These are phyloP conservation scores for Tylopilus vinaceipallidus DNA, from an alignment of 768 basidiomycete species.

Conservation along the genomic window DNA sequence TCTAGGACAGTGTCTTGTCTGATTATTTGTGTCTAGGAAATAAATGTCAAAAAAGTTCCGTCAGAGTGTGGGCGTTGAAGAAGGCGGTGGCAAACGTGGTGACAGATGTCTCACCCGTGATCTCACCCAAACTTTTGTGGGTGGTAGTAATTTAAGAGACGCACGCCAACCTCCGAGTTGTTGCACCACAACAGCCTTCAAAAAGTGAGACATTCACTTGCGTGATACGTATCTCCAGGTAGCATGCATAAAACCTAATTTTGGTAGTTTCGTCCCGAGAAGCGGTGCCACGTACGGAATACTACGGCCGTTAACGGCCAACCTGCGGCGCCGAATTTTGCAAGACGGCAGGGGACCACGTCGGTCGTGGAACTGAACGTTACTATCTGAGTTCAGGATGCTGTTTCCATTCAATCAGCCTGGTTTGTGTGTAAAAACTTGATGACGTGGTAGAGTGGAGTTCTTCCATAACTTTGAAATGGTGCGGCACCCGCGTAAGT, in stretches of 20 bases:
- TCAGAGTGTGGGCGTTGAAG: conserved; percentile 1
- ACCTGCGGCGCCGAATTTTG: background rate
- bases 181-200: background rate
- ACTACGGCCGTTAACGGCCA: background rate
- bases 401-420: background rate
- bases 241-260: conserved; percentile 1
- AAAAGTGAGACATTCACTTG: conserved; percentile 23
- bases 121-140: background rate
- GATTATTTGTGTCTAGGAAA: background rate
- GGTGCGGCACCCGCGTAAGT: background rate
- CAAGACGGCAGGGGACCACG: too few species aligned
- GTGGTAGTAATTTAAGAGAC: background rate
- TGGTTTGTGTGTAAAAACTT: background rate
- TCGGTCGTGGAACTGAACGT: conserved; percentile 1
- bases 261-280: background rate
- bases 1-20: background rate
- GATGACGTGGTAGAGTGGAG: background rate
- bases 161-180: background rate
- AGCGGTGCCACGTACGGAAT: background rate
- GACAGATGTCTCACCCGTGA: conserved; percentile 17
- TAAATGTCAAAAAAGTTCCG: background rate
- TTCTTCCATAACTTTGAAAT: background rate
- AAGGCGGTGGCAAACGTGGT: conserved; percentile 2
- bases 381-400: conserved; percentile 4
- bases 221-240: conserved; percentile 10